Conservation (phyloP, 257 asterid genomes). For the Ilex aquifolium region DNA sequence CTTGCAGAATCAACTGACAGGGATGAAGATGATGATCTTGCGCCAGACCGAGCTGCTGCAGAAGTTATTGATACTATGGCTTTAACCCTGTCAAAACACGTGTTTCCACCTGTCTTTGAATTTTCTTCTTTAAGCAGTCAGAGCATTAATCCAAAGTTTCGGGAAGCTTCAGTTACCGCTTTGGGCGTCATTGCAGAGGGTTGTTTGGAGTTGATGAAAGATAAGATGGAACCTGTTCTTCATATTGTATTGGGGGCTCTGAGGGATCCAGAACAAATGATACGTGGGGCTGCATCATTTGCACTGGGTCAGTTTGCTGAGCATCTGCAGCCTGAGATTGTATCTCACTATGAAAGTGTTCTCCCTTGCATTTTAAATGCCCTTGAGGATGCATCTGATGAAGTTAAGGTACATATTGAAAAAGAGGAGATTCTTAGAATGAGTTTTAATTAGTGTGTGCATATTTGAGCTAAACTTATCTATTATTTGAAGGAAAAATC, state of each 20-base stretch:
- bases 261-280: slow-evolving; percentile 98
- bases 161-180: slow-evolving; percentile 97
- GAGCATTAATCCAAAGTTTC: slow-evolving; percentile 81
- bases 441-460: slow-evolving; percentile 4
- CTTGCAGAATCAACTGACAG: slow-evolving; percentile 75
- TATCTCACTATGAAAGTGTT: slow-evolving; percentile 80
- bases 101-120: slow-evolving; percentile 88
- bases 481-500: slow-evolving; percentile 75
- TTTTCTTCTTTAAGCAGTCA: slow-evolving; percentile 88
- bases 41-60: slow-evolving; percentile 97
- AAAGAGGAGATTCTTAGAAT: slow-evolving; percentile 2
- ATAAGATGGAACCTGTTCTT: slow-evolving; percentile 74
- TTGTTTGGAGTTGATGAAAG: slow-evolving; percentile 82
- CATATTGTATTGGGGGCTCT: slow-evolving; percentile 77
- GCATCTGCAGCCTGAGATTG: slow-evolving; percentile 93
- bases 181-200: slow-evolving; percentile 96
- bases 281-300: slow-evolving; percentile 97
- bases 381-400: slow-evolving; percentile 91
- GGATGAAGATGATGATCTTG: slow-evolving; percentile 88
- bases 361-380: slow-evolving; percentile 92
- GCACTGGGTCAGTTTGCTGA: slow-evolving; percentile 96
- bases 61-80: slow-evolving; percentile 99
- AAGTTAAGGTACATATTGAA: slow-evolving; percentile 67
- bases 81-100: slow-evolving; percentile 71
- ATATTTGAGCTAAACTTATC: slow-evolving; percentile 10